Conservation (phyloP, 768 basidiomycete genomes). For the Ramaria rubella region DNA sequence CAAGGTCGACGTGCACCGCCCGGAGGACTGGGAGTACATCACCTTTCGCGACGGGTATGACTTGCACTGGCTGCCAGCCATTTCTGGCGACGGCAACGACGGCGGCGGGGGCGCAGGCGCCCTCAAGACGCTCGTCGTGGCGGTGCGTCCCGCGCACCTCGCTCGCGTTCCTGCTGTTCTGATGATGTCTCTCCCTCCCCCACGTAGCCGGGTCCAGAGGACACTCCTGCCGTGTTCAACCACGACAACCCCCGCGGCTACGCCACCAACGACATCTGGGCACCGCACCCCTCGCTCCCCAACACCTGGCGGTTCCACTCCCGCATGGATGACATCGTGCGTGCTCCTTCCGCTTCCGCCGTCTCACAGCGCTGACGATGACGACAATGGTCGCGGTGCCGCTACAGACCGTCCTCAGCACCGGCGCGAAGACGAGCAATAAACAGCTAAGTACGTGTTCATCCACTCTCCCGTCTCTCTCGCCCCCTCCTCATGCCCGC, state of each 20-base stretch:
- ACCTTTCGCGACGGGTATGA: not conserved
- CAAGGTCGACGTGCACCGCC: not conserved
- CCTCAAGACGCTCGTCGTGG: slow-evolving; percentile 18
- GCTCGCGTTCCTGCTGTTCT: not conserved
- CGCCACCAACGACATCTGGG: not conserved
- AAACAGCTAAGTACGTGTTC: slow-evolving; percentile 22
- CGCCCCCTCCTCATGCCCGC: too few species aligned
- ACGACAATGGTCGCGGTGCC: not conserved
- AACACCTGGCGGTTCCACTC: not conserved
- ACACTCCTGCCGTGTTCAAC: not conserved
- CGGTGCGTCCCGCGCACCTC: slow-evolving; percentile 11
- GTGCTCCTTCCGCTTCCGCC: not conserved
- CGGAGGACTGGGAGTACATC: slow-evolving; percentile 12
- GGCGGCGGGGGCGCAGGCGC: too few species aligned
- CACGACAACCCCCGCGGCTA: not conserved
- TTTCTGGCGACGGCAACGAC: not conserved
- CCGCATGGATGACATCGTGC: not conserved
- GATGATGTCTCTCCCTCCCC: too few species aligned
- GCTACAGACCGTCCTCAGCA: slow-evolving; percentile 24
- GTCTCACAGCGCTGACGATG: not conserved
- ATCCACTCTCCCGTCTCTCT: too few species aligned
- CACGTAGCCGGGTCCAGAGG: not conserved
- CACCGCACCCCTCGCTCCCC: not conserved
- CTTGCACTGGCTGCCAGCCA: not conserved
- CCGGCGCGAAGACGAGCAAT: slow-evolving; percentile 26